Evolutionary conservation across 345 rosid species (phyloP), one percentile per base, ranked within the genome.

Genomic region (Eucalyptus erythrocorys): DNA sequence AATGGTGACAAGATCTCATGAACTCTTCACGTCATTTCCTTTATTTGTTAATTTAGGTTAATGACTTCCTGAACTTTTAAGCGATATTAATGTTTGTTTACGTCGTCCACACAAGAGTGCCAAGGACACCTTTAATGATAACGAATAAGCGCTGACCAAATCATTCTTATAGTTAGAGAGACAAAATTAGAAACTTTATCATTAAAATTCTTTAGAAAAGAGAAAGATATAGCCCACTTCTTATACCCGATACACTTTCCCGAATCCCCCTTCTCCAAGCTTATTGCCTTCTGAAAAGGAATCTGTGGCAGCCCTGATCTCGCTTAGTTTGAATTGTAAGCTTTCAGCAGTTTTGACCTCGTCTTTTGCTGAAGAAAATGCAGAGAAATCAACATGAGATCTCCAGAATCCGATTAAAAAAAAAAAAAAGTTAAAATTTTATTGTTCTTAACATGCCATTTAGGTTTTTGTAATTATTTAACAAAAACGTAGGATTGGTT

Each of bases 221-320:
- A 53, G 59, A 55, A 24, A 22, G 61, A 55, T 55, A 17, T 3
- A 50, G 55, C 55, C 55, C 3, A 17, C 55, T 50, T 50, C 55
- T 50, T 50, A 50, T 45, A 94, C 95, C 94, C 89, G 91, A 88
- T 93, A 93, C 87, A 94, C 96, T 1, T 92, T 93, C 43, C 96
- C 95, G 87, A 94, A 93, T 45, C 96, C 96, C 6, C 96, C 94
- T 93, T 94, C 91, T 49, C 95, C 94, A 80, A 94, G 93, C 92
- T 93, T 94, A 68, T 94, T 94, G 21, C 15, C 91, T 64, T 49
- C 47, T 4, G 93, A 91, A 92, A 94, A 93, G 71, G 88, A 66
- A 89, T 92, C 86, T 48, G 94, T 94, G 51, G 94, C 93, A 2
- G 45, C 81, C 45, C 13, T 37, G 81, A 71, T 71, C 81, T 71